Percentiles rank a stretch among this genome's conserved stretches.
Conservation (phyloP, 345 rosid genomes). For the Acer campestre region DNA sequence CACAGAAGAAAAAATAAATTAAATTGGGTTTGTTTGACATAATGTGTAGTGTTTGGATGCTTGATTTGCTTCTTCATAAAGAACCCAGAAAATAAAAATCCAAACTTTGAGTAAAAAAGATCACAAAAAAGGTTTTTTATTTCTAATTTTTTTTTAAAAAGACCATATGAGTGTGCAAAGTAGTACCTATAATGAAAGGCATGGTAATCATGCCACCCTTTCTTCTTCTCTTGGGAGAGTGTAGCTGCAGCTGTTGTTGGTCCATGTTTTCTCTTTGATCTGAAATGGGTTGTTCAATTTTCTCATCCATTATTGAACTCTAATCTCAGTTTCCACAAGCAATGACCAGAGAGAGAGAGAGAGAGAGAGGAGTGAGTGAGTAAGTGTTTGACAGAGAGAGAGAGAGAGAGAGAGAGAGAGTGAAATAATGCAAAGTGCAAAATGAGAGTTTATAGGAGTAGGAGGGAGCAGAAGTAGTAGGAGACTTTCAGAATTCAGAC, state of each 20-base stretch:
- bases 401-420: neutral
- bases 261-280: conserved; percentile 28
- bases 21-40: no score
- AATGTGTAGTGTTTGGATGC: neutral
- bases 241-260: conserved; percentile 5
- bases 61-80: neutral
- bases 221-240: conserved; percentile 17
- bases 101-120: neutral
- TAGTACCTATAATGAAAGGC: conserved; percentile 75
- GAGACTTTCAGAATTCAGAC: conserved; percentile 7
- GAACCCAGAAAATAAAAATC: neutral
- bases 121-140: neutral
- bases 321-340: conserved; percentile 6
- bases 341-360: neutral
- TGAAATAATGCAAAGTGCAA: conserved; percentile 22
- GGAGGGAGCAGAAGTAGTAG: conserved; percentile 12
- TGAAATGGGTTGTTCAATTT: conserved; percentile 38
- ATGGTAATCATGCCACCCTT: conserved; percentile 74
- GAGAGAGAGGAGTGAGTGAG: conserved; percentile 10
- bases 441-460: conserved; percentile 20
- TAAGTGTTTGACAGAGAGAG: neutral
- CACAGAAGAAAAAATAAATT: neutral
- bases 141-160: no score
- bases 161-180: neutral
- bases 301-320: conserved; percentile 31